Evolutionary conservation across 108 stramenopile species (phyloP), one percentile per base, ranked within the genome.

Genomic region (Cylindrotheca closterium): DNA sequence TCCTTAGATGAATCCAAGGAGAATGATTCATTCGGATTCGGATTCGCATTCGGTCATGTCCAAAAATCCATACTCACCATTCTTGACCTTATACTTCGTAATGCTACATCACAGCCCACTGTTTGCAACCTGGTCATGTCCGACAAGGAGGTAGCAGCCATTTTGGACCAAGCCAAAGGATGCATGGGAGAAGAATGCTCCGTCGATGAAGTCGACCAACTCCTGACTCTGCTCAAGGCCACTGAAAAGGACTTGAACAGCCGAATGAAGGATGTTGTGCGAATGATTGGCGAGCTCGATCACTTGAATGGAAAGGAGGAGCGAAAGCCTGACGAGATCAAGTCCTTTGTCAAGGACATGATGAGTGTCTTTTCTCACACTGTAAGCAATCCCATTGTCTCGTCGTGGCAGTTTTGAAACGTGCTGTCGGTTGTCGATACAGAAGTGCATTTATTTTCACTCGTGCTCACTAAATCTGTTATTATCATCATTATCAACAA

Each of bases 101-200:
- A 34, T 34, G 5, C n/a, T 34, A 19, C 2, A 55, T 55, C 23
- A 28, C 5, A 32, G 42, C 25, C 32, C 8, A 80, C 82, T 19
- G 83, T 81, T 51, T 80, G 78, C 56, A 64, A 69, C 30, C 53
- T 72, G 22, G 60, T 91, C 51, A 66, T 92, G 74, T 63, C 79
- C 18, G 81, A 83, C 37, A 74, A 70, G 25, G 90, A 92, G 51
- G 66, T 82, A 31, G 51, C 74, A 1, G 30, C 79, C 7, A 84
- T 92, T 64, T 58, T 92, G 47, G 30, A 65, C 21, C 58, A 72
- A 31, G 85, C 83, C 17, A 47, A 81, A 18, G 68, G 68, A 32
- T 92, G 90, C 57, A 78, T 73, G 2, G 74, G 71, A 2, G 74
- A 80, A 3, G 90, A 92, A 73, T 92, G 90, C 54, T 72, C 81